A percentile compares a stretch with the other conserved stretches of the same genome.
Evolutionary conservation across 192 early-diverging fungal species (phyloP).

Genomic region (Mortierella claussenii): DNA sequence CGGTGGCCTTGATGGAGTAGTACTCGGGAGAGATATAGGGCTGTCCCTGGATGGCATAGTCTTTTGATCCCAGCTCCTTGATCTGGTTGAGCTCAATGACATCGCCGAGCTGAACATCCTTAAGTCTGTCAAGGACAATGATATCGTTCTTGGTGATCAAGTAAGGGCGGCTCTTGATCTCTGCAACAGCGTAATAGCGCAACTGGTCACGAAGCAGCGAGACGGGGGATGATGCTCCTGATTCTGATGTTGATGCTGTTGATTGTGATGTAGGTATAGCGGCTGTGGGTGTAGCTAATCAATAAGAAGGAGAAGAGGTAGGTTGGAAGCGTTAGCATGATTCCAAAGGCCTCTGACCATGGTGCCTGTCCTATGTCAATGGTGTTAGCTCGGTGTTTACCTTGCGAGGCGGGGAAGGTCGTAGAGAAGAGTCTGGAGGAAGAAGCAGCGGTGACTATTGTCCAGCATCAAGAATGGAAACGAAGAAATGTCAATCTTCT

Average conservation of each 20-base stretch:
- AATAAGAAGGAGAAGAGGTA: neutral
- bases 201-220: constrained; percentile 68
- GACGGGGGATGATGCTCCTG: constrained; percentile 22
- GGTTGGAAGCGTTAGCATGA: no score
- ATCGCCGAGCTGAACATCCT: constrained; percentile 89
- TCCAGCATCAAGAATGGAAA: neutral
- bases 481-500: neutral
- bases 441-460: neutral
- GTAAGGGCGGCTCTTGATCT: constrained; percentile 89
- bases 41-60: constrained; percentile 86
- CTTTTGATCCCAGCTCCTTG: constrained; percentile 84
- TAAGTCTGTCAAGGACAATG: constrained; percentile 83
- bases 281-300: constrained; percentile 2
- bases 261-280: constrained; percentile 1
- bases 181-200: constrained; percentile 87
- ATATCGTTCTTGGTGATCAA: constrained; percentile 90
- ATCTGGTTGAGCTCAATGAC: constrained; percentile 87
- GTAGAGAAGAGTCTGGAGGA: constrained; percentile 18
- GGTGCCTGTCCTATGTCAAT: neutral
- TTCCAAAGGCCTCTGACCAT: neutral
- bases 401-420: constrained; percentile 14
- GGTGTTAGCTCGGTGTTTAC: neutral
- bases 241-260: constrained; percentile 6
- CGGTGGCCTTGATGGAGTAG: constrained; percentile 83
- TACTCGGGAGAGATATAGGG: constrained; percentile 83